Evolutionary conservation across 306 rosid genomes (phyloP).

Genomic region (Rosa chinensis): DNA sequence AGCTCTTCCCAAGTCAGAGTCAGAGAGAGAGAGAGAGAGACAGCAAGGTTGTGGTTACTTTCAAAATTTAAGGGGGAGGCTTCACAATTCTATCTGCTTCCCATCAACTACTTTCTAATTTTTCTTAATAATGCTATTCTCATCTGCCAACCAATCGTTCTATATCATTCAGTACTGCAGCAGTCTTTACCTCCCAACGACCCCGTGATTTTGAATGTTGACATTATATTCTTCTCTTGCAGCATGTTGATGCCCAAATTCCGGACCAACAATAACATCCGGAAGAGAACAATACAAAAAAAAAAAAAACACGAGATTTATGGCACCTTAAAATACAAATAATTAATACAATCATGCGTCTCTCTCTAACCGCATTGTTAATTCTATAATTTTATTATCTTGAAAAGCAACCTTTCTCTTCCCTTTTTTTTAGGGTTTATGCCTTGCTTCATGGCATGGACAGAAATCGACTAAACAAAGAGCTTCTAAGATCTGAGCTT

Average conservation of each 20-base stretch:
- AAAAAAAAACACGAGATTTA: neutral
- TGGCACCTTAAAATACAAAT: neutral
- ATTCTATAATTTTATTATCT: neutral
- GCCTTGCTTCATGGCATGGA: slow-evolving; percentile 8
- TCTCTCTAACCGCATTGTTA: slow-evolving; percentile 3
- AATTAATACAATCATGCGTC: neutral
- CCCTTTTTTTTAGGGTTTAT: slow-evolving; percentile 5
- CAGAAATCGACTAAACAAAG: slow-evolving; percentile 17
- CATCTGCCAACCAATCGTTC: slow-evolving; percentile 33
- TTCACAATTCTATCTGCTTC: slow-evolving; percentile 4
- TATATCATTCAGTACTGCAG: slow-evolving; percentile 11
- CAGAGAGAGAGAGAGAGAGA: neutral
- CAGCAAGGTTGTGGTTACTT: slow-evolving; percentile 19
- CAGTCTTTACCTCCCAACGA: slow-evolving; percentile 38
- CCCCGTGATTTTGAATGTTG: slow-evolving; percentile 26
- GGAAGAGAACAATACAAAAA: neutral
- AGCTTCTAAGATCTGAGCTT: neutral
- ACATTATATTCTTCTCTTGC: neutral
- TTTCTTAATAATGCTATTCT: slow-evolving; percentile 20
- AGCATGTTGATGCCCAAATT: neutral
- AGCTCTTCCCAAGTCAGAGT: neutral
- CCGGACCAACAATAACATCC: neutral
- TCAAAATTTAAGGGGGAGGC: slow-evolving; percentile 25
- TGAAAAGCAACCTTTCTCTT: neutral
- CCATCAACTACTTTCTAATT: slow-evolving; percentile 39